A percentile compares a stretch with the other conserved stretches of the same genome.
Conservation (phyloP, 305 asterid species). For the Fraxinus albicans region DNA sequence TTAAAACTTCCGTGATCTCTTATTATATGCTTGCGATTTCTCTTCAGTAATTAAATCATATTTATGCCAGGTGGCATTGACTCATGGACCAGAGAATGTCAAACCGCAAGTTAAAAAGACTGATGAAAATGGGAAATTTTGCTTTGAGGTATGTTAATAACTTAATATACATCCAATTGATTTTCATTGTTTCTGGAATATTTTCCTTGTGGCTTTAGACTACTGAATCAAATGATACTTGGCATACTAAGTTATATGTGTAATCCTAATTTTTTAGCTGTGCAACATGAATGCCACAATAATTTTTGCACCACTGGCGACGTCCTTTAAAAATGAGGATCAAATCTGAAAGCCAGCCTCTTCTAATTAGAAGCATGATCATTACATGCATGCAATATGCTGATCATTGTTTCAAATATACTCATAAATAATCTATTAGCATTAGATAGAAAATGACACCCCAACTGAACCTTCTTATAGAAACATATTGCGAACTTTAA, state of each 20-base stretch:
- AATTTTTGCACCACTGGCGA: background rate
- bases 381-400: background rate
- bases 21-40: conserved; percentile 18
- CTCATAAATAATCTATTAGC: background rate
- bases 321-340: background rate
- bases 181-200: conserved; percentile 18
- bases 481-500: background rate
- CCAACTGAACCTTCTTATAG: conserved; percentile 5
- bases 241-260: background rate
- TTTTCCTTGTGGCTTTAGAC: conserved; percentile 12
- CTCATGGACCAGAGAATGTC: conserved; percentile 91
- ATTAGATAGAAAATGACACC: background rate
- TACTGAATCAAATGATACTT: conserved; percentile 1
- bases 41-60: conserved; percentile 25
- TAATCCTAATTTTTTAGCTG: background rate
- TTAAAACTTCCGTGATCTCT: conserved; percentile 9
- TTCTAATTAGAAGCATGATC: background rate
- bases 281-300: background rate
- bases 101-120: conserved; percentile 83
- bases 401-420: background rate
- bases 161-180: background rate
- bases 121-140: conserved; percentile 70
- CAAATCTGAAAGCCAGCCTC: background rate
- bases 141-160: conserved; percentile 72
- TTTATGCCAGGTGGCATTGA: conserved; percentile 76